Conservation (phyloP, 1,284 basidiomycete species). For the Melampsora americana region DNA sequence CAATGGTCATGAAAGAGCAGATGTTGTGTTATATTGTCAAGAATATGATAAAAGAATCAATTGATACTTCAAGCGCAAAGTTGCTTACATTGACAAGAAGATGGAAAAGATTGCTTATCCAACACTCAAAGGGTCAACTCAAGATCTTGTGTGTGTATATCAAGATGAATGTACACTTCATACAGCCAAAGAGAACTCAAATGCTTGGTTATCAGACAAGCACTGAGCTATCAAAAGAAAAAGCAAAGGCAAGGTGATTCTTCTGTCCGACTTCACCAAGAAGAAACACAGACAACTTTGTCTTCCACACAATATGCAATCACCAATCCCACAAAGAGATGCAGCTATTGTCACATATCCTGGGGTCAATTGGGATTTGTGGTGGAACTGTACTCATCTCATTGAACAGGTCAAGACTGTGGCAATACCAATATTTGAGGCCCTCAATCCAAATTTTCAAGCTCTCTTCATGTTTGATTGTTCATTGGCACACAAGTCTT, state of each 20-base stretch:
- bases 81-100: background rate
- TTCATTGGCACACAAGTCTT: conserved; percentile 5
- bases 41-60: no score
- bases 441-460: conserved; percentile 8
- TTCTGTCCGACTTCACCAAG: background rate
- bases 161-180: no score
- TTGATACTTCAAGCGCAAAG: background rate
- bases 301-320: background rate
- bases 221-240: background rate
- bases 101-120: background rate
- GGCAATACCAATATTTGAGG: conserved; percentile 18
- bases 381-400: no score
- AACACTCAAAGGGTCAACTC: background rate
- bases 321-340: background rate
- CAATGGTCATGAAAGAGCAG: no score
- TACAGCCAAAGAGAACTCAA: no score
- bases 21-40: no score
- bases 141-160: background rate
- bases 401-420: background rate
- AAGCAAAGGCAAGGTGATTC: background rate
- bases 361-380: background rate
- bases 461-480: conserved; percentile 22
- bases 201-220: no score
- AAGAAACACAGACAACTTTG: background rate
- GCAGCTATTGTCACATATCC: conserved; percentile 9